Percentiles rank a stretch among this genome's conserved stretches.
These are phyloP conservation scores for Torulaspora maleeae DNA, from an alignment of 805 yeast species.

Conservation along the genomic window DNA sequence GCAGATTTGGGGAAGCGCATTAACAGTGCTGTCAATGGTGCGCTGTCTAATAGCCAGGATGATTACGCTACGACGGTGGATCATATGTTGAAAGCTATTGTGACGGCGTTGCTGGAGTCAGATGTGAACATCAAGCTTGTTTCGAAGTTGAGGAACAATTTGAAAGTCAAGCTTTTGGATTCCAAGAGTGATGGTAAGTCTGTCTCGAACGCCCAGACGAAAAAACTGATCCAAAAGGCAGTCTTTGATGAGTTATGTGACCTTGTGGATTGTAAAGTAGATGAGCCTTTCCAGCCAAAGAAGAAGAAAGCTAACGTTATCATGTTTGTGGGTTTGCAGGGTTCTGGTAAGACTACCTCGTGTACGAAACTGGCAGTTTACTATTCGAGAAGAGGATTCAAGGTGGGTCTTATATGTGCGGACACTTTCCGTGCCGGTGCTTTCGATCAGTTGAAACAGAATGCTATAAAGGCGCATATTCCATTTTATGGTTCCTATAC, in stretches of 20 bases:
- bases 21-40: slow-evolving; percentile 65
- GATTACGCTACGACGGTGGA: slow-evolving; percentile 58
- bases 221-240: slow-evolving; percentile 79
- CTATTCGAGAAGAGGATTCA: slow-evolving; percentile 88
- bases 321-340: slow-evolving; percentile 98
- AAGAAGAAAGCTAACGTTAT: slow-evolving; percentile 75
- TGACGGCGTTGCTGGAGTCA: slow-evolving; percentile 86
- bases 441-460: slow-evolving; percentile 95
- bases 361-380: slow-evolving; percentile 95
- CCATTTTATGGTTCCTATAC: slow-evolving; percentile 94
- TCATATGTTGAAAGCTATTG: slow-evolving; percentile 75
- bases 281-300: slow-evolving; percentile 71
- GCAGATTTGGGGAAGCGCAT: slow-evolving; percentile 77
- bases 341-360: slow-evolving; percentile 97
- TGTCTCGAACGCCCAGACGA: slow-evolving; percentile 50
- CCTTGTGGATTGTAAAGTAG: slow-evolving; percentile 63
- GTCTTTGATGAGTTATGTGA: slow-evolving; percentile 89
- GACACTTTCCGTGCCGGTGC: slow-evolving; percentile 99
- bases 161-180: slow-evolving; percentile 53
- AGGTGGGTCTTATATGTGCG: slow-evolving; percentile 96
- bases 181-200: slow-evolving; percentile 43
- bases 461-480: slow-evolving; percentile 90
- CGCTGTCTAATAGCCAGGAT: slow-evolving; percentile 53
- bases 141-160: slow-evolving; percentile 64
- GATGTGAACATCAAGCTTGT: slow-evolving; percentile 90